Base-by-base conservation (phyloP, 805 yeast genomes). In the Lipomyces sp. region DNA sequence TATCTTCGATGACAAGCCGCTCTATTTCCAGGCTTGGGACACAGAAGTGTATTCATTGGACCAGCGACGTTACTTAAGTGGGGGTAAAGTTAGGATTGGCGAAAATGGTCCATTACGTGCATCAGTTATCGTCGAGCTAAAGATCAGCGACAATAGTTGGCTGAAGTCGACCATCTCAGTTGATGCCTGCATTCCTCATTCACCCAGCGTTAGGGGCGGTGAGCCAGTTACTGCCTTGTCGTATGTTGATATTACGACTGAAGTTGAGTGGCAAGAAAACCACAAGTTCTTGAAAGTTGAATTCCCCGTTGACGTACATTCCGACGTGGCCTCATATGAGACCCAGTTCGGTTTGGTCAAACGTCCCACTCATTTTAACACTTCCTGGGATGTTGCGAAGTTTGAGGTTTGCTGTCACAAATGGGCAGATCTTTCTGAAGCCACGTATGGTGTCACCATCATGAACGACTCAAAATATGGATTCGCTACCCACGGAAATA, bases 21-120 rank as follows among this genome's bases (percentile, higher is more conserved):
- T 91, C 74, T 88, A 84, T 64, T 94, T 87, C 87, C 97, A 92
- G 56, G 98, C 98, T 1, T 94, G 99, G 99, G 99, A 94, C 76
- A 94, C 98, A 0, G 99, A 94, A 76, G 82, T 92, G 65, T 95
- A 86, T 75, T 90, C 97, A 0, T 83, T 91, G 64, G 91, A 89
- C 73, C 92, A 89, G 74, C 86, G 84, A 75, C 80, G 80, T 63
- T 85, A 86, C 70, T 76, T 88, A 34, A 73, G 74, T 3, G 76
- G 81, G 13, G 80, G 82, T 32, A 78, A 76, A 34, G 78, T 80
- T 0, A 71, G 82, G 0, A 78, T 80, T 18, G 78, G 77, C 45
- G 83, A 82, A 59, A 77, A 78, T 53, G 87, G 89, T 39, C 86
- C 90, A 13, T 79, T 89, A 57, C 83, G 86, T 64, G 85, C 89